phyloP scores from a whole-genome alignment of 495 filamentous ascomycete genomes.

The Penicillium manginii region DNA sequence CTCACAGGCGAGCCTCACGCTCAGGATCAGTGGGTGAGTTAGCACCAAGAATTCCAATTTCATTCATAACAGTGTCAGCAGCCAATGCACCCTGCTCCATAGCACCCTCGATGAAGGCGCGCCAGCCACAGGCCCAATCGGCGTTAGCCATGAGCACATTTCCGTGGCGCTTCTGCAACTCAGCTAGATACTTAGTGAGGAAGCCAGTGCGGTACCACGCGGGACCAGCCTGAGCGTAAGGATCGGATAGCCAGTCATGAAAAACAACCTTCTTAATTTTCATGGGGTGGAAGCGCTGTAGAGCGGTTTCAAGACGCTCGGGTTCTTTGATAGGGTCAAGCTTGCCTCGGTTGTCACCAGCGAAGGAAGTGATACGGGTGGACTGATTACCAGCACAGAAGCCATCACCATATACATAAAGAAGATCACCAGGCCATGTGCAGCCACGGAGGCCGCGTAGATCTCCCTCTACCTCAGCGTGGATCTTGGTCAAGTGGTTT shows the following conservation, averaged over 20 bases:
- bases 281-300: slow-evolving; percentile 21
- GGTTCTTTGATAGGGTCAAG: slow-evolving; percentile 4
- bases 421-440: not conserved
- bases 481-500: slow-evolving; percentile 28
- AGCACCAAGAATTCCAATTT: not conserved
- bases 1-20: too few relatives aligned
- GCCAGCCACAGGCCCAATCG: slow-evolving; percentile 40
- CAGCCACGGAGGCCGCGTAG: slow-evolving; percentile 2
- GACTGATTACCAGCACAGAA: slow-evolving; percentile 5
- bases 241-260: slow-evolving; percentile 38
- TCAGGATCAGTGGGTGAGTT: not conserved
- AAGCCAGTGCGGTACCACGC: slow-evolving; percentile 26
- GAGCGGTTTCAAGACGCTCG: slow-evolving; percentile 12
- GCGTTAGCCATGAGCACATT: slow-evolving; percentile 32
- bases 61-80: not conserved
- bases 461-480: slow-evolving; percentile 23
- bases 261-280: slow-evolving; percentile 24
- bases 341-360: not conserved
- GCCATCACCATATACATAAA: slow-evolving; percentile 5
- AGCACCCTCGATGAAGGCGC: slow-evolving; percentile 37
- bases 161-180: slow-evolving; percentile 27
- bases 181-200: slow-evolving; percentile 23
- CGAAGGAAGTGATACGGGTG: slow-evolving; percentile 4
- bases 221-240: slow-evolving; percentile 28
- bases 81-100: slow-evolving; percentile 16